These are phyloP conservation scores for Tulasnella calospora DNA, from an alignment of 768 basidiomycete genomes.

Conservation along the genomic window DNA sequence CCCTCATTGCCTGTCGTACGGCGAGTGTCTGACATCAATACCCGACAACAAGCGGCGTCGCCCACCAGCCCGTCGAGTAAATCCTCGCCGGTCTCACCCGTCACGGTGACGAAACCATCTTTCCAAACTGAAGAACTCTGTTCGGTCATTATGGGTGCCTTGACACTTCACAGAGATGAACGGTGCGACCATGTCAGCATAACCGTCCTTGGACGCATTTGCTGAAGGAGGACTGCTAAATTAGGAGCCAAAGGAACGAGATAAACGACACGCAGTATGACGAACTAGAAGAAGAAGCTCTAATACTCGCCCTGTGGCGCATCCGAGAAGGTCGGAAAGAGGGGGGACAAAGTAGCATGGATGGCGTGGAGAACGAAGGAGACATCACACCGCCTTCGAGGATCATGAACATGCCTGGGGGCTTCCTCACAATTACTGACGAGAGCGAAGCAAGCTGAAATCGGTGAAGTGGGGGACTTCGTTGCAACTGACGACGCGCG, in stretches of 20 bases:
- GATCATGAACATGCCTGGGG: not conserved
- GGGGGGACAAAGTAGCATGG: not conserved
- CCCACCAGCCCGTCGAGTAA: not conserved
- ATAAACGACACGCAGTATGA: not conserved
- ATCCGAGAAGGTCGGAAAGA: constrained; percentile 7
- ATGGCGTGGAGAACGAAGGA: not conserved
- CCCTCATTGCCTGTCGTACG: not conserved
- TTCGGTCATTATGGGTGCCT: not conserved
- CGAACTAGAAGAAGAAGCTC: constrained; percentile 14
- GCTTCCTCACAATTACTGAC: not conserved
- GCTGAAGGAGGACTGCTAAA: not conserved
- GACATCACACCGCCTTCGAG: not conserved
- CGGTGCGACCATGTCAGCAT: not conserved
- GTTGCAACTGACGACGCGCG: no score
- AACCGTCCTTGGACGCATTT: not conserved
- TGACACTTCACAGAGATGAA: not conserved
- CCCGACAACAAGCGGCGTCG: not conserved
- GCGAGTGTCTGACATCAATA: not conserved
- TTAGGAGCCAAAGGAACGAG: not conserved
- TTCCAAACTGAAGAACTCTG: constrained; percentile 1
- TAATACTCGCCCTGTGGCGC: constrained; percentile 2
- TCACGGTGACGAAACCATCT: not conserved
- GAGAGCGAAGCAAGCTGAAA: not conserved
- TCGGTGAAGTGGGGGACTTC: not conserved
- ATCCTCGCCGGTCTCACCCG: not conserved